phyloP scores from a whole-genome alignment of 441 rosid species.

The Monsonia emarginata region DNA sequence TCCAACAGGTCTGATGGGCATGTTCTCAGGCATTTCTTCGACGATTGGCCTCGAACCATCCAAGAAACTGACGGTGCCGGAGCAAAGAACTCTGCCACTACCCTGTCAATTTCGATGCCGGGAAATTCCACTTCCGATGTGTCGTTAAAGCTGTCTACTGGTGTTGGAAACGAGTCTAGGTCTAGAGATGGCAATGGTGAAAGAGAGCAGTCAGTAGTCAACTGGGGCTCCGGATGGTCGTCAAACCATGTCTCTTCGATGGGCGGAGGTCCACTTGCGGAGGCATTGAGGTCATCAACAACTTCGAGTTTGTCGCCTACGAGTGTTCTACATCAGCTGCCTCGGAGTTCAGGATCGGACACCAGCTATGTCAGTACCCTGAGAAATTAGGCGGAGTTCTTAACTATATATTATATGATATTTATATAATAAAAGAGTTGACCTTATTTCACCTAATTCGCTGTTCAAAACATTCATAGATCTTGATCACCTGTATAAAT shows the following conservation, averaged over 20 bases:
- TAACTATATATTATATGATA: no score
- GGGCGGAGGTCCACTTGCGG: conserved; percentile 59
- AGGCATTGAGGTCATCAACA: conserved; percentile 55
- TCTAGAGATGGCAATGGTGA: conserved; percentile 14
- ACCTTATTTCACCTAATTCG: no score
- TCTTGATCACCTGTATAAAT: not conserved
- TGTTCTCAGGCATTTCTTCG: conserved; percentile 66
- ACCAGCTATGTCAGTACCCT: conserved; percentile 35
- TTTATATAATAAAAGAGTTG: no score
- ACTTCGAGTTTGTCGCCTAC: conserved; percentile 51
- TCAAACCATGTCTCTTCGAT: conserved; percentile 32
- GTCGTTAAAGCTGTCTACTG: not conserved
- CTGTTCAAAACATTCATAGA: no score
- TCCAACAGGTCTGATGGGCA: conserved; percentile 41
- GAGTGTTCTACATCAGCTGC: conserved; percentile 58
- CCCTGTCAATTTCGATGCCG: conserved; percentile 63
- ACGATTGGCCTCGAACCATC: conserved; percentile 70
- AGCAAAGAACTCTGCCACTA: conserved; percentile 25
- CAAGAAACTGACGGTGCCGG: conserved; percentile 38
- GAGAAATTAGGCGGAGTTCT: not conserved
- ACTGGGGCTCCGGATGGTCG: conserved; percentile 57
- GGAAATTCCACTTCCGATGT: conserved; percentile 7
- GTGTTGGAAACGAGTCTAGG: conserved; percentile 30
- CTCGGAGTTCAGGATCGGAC: conserved; percentile 31
- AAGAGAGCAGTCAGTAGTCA: conserved; percentile 36